Percentiles rank a stretch among this genome's conserved stretches.
phyloP scores from a whole-genome alignment of 2,329 filamentous ascomycete genomes.

The Aulographum hederae region DNA sequence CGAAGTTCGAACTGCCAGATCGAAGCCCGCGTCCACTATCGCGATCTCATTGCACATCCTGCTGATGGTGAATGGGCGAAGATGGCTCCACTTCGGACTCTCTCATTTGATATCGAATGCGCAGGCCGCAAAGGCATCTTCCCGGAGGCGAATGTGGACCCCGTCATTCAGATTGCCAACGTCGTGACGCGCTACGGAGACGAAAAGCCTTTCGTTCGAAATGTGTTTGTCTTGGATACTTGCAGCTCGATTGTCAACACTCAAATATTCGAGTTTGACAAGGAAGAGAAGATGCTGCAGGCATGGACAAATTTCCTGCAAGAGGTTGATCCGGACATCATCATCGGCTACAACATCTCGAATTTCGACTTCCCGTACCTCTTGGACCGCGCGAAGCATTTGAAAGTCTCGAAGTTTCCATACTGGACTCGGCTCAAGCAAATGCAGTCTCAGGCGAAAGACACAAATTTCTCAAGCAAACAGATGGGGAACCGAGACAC shows the following conservation, averaged over 20 bases:
- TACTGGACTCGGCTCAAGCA: slow-evolving; percentile 70
- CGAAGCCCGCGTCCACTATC: slow-evolving; percentile 70
- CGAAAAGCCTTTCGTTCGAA: slow-evolving; percentile 84
- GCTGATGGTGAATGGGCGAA: slow-evolving; percentile 93
- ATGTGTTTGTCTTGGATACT: slow-evolving; percentile 87
- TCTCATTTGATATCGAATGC: slow-evolving; percentile 98
- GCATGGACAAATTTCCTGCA: slow-evolving; percentile 82
- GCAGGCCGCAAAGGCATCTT: slow-evolving; percentile 95
- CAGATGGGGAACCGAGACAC: slow-evolving; percentile 95
- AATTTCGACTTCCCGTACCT: slow-evolving; percentile 99
- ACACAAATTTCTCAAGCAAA: slow-evolving; percentile 86
- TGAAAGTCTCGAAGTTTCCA: slow-evolving; percentile 66
- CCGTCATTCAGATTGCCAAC: slow-evolving; percentile 96
- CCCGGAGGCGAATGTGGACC: slow-evolving; percentile 77
- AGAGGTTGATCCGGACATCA: slow-evolving; percentile 85
- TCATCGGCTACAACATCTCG: slow-evolving; percentile 96
- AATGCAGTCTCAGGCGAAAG: slow-evolving; percentile 51
- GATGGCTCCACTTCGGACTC: slow-evolving; percentile 80
- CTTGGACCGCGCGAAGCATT: slow-evolving; percentile 66
- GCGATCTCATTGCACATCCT: slow-evolving; percentile 69
- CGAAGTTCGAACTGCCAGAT: slow-evolving; percentile 91
- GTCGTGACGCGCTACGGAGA: slow-evolving; percentile 91
- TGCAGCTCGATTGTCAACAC: slow-evolving; percentile 92
- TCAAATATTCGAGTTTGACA: slow-evolving; percentile 66
- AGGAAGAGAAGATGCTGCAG: slow-evolving; percentile 78